Conservation (phyloP, 768 basidiomycete genomes). For the Leccinum incarnatum region DNA sequence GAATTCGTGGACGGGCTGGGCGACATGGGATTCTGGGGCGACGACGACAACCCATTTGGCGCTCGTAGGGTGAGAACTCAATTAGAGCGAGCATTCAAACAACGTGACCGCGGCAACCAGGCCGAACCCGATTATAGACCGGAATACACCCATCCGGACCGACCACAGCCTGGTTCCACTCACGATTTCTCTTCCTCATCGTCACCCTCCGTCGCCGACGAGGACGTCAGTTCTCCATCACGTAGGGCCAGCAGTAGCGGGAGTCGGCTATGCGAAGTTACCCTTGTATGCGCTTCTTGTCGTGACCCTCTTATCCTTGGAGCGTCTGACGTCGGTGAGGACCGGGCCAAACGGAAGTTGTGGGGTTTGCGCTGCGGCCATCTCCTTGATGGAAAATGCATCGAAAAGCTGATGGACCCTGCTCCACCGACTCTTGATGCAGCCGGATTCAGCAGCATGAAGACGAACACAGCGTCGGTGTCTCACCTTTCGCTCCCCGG, state of each 20-base stretch:
- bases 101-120: constrained; percentile 11
- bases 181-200: constrained; percentile 54
- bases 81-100: constrained; percentile 25
- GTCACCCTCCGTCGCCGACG: constrained; percentile 34
- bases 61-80: constrained; percentile 18
- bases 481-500: not conserved
- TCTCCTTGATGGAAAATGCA: constrained; percentile 74
- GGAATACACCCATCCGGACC: constrained; percentile 63
- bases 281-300: constrained; percentile 68
- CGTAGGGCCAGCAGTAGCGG: constrained; percentile 24
- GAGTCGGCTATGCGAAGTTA: constrained; percentile 32
- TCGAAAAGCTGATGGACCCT: constrained; percentile 56
- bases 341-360: constrained; percentile 46
- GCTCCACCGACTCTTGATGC: constrained; percentile 7
- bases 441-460: constrained; percentile 12
- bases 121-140: constrained; percentile 46
- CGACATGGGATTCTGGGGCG: constrained; percentile 18
- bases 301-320: constrained; percentile 59
- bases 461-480: constrained; percentile 9
- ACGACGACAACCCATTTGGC: constrained; percentile 8
- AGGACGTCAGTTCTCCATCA: constrained; percentile 40
- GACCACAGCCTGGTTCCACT: constrained; percentile 60
- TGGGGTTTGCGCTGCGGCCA: constrained; percentile 80
- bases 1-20: constrained; percentile 15
- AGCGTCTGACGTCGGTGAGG: constrained; percentile 46